Evolutionary conservation across 1,284 basidiomycete genomes (phyloP).

Genomic region (Stygiomarasmius scandens): DNA sequence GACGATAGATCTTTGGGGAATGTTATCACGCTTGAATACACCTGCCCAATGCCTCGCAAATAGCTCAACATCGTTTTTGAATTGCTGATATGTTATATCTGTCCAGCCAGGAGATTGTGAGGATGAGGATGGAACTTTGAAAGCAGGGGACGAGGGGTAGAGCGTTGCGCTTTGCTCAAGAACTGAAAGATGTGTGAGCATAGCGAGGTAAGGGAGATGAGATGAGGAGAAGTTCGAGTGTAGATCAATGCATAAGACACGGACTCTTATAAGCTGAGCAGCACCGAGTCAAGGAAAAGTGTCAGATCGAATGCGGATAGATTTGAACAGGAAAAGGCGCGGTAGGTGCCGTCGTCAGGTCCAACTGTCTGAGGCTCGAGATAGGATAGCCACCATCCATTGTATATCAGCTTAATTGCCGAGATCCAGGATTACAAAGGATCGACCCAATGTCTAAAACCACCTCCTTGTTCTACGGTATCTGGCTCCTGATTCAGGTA

Average conservation of each 20-base stretch:
- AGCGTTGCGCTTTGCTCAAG: background rate
- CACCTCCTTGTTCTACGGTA: too few relatives aligned
- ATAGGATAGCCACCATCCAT: background rate
- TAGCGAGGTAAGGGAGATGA: background rate
- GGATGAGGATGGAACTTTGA: constrained; percentile 46
- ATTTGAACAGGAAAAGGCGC: background rate
- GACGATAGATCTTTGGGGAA: constrained; percentile 57
- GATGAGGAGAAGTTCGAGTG: background rate
- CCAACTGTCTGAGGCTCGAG: background rate
- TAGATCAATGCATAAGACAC: background rate
- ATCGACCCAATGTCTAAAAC: background rate
- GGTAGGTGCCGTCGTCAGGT: background rate
- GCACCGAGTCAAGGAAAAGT: background rate
- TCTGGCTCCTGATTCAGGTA: too few relatives aligned
- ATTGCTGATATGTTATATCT: constrained; percentile 53
- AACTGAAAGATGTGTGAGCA: background rate
- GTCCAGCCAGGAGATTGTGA: constrained; percentile 46
- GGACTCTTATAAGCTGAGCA: background rate
- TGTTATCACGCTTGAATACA: constrained; percentile 42
- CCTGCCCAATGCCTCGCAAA: constrained; percentile 59
- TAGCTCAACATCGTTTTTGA: constrained; percentile 55
- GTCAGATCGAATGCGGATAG: background rate
- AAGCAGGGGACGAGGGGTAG: constrained; percentile 35
- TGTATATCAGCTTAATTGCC: background rate
- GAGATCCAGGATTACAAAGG: background rate